Base-by-base conservation (phyloP, 352 stramenopile species). In the Globisporangium cystogenes region DNA sequence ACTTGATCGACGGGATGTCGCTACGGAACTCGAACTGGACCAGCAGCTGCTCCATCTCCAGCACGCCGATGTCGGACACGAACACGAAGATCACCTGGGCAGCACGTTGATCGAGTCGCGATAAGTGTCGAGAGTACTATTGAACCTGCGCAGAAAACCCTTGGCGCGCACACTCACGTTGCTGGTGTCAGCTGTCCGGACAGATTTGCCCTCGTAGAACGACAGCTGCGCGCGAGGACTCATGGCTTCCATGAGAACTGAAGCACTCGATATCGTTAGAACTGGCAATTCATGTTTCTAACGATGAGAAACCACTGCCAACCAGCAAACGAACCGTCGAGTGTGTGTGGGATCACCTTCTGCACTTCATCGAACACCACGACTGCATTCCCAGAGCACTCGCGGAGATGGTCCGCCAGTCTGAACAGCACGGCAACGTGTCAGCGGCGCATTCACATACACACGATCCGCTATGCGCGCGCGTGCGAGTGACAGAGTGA, bases 331-430 rank as follows among this genome's bases (percentile, higher is more conserved):
- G n/a, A 67, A 90, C 79, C 84, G 45, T 96, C 86, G 15, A 96
- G 73, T 1, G 87, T 96, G 45, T 93, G 83, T 11, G 87, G 87
- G 48, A 96, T 87, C 53, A 94, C 83, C 60, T 96, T 97, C 53
- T 97, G 87, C 26, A 97, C 79, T 74, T 97, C 88, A 53, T 97
- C 88, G 47, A 97, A 95, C 29, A 97, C 67, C 24, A 97, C 80
- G 11, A 97, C 76, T 4, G 85, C 86, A 59, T 95, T 92, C 21
- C 88, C 88, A 20, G 70, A 86, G 62, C 86, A 96, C 33, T 76
- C 60, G 23, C 82, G 65, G 40, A 97, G 68, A 53, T 95, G 83
- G 29, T 93, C 77, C 11, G 75, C 81, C 18, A 95, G 62, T 67
- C 80, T 91, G 36, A 47, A 66, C 39, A n/a, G 14, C 20, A 21